Evolutionary conservation across 371 early-diverging fungal species (phyloP).

Genomic region (Mucor irregularis): DNA sequence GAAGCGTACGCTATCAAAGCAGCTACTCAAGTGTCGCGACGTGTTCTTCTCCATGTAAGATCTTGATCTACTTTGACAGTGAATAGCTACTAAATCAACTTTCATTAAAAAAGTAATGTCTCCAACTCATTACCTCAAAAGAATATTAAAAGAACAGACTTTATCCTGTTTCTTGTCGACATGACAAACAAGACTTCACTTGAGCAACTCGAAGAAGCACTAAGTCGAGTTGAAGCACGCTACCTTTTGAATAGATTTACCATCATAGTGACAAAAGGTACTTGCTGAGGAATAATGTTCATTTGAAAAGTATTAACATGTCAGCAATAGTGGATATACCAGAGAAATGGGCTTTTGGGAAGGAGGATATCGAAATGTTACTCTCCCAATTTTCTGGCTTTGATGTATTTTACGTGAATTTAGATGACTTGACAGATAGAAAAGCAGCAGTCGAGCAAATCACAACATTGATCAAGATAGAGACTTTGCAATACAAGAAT

Average conservation of each 20-base stretch:
- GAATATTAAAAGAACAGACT: constrained; percentile 19
- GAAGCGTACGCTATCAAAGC: constrained; percentile 32
- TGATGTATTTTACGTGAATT: constrained; percentile 25
- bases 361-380: constrained; percentile 6
- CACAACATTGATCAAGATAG: constrained; percentile 9
- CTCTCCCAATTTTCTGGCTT: background rate
- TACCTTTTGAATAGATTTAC: constrained; percentile 20
- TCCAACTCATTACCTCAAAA: constrained; percentile 18
- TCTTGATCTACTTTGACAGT: background rate
- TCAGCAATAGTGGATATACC: constrained; percentile 20
- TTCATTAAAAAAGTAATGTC: constrained; percentile 14
- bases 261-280: constrained; percentile 37
- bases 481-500: constrained; percentile 11
- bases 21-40: constrained; percentile 21
- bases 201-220: constrained; percentile 2
- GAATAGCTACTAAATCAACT: too few species aligned
- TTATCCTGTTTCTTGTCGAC: constrained; percentile 30
- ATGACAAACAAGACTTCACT: constrained; percentile 29
- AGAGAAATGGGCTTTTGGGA: constrained; percentile 13
- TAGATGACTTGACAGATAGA: constrained; percentile 16
- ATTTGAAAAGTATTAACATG: background rate
- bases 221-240: constrained; percentile 11
- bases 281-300: background rate
- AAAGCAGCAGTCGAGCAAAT: constrained; percentile 7
- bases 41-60: constrained; percentile 35